Evolutionary conservation across 148 eudicot species (phyloP).

Genomic region (Linanthus parryae): DNA sequence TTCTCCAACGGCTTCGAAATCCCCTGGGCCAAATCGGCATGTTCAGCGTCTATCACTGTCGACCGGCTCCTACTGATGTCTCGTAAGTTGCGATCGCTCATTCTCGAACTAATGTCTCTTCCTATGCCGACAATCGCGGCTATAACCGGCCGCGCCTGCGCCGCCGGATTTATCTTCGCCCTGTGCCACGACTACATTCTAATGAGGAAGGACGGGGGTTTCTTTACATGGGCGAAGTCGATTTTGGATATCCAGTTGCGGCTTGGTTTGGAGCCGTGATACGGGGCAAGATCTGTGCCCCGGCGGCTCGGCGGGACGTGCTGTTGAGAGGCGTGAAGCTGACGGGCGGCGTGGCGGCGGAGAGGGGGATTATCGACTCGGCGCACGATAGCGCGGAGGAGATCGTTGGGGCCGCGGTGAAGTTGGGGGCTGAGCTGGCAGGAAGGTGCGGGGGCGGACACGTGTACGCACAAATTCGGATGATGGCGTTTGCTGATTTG

Average conservation of each 20-base stretch:
- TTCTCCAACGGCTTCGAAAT: conserved; percentile 60
- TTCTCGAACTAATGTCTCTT: conserved; percentile 26
- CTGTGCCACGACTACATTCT: conserved; percentile 39
- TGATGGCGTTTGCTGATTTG: conserved; percentile 9
- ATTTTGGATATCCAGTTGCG: conserved; percentile 27
- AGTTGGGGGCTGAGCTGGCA: conserved; percentile 22
- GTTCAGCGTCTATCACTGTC: neutral
- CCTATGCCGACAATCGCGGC: conserved; percentile 59
- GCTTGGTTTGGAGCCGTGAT: conserved; percentile 22
- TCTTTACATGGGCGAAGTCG: conserved; percentile 51
- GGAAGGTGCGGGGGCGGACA: conserved; percentile 27
- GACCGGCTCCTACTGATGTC: conserved; percentile 17
- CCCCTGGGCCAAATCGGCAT: conserved; percentile 14
- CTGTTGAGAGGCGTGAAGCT: conserved; percentile 27
- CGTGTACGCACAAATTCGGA: conserved; percentile 30
- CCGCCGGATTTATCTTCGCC: conserved; percentile 34
- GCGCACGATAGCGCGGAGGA: conserved; percentile 22
- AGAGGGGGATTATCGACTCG: conserved; percentile 34
- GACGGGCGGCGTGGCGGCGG: conserved; percentile 30
- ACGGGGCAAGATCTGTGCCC: conserved; percentile 15
- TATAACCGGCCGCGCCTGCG: conserved; percentile 50
- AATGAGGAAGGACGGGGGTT: conserved; percentile 46
- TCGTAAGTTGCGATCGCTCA: conserved; percentile 23
- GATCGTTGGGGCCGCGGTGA: conserved; percentile 24
- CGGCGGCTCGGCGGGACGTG: conserved; percentile 27